Evolutionary conservation across 495 filamentous ascomycete species (phyloP).

Genomic region (Terfezia boudieri): DNA sequence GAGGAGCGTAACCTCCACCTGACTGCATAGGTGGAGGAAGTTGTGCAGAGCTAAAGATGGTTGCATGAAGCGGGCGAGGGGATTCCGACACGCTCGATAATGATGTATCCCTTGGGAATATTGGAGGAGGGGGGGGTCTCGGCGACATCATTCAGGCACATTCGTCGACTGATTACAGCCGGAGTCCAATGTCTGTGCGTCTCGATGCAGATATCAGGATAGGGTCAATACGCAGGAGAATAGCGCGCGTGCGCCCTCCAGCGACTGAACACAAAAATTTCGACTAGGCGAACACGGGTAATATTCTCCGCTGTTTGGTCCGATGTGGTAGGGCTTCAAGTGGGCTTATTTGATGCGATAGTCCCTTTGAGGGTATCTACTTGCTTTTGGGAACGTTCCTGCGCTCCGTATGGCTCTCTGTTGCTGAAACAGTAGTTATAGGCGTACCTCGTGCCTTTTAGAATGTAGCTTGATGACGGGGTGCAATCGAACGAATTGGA

Average conservation of each 20-base stretch:
- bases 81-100: constrained; percentile 16
- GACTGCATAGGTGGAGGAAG: constrained; percentile 15
- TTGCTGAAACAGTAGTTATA: too few species aligned
- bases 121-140: constrained; percentile 18
- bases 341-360: too few species aligned
- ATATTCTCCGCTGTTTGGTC: neutral
- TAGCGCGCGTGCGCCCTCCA: neutral
- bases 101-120: constrained; percentile 17
- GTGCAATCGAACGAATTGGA: too few species aligned
- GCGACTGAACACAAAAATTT: neutral
- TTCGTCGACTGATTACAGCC: constrained; percentile 1
- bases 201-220: neutral
- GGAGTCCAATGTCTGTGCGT: neutral
- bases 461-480: too few species aligned
- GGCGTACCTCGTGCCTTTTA: too few species aligned
- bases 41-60: constrained; percentile 9
- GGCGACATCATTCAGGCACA: constrained; percentile 21
- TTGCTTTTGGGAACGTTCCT: too few species aligned
- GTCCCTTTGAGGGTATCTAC: too few species aligned
- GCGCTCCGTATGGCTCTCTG: too few species aligned
- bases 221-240: neutral
- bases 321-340: neutral
- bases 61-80: constrained; percentile 9
- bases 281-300: neutral
- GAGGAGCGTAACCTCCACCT: constrained; percentile 4